Evolutionary conservation across 257 asterid species (phyloP).

Genomic region (Solanum chiquidenum): DNA sequence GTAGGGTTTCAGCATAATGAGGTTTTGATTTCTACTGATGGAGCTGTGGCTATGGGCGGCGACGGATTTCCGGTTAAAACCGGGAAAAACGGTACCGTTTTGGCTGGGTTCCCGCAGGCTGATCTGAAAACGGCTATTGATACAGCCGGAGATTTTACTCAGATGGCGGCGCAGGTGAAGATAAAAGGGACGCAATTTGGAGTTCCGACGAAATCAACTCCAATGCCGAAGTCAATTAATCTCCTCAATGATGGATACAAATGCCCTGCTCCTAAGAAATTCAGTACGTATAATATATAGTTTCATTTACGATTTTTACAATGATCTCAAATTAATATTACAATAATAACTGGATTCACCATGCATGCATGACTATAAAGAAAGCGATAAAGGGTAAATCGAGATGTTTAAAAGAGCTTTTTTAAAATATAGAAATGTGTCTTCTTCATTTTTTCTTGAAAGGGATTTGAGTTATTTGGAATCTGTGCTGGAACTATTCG

Average conservation of each 20-base stretch:
- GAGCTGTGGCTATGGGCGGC: constrained; percentile 54
- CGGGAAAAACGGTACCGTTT: constrained; percentile 60
- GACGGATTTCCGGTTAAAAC: constrained; percentile 47
- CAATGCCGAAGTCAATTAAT: constrained; percentile 71
- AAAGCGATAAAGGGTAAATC: too few species aligned
- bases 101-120: constrained; percentile 59
- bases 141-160: constrained; percentile 61
- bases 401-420: too few species aligned
- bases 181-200: constrained; percentile 78
- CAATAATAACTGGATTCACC: neutral
- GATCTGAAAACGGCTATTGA: constrained; percentile 89
- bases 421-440: neutral
- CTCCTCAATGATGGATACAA: constrained; percentile 61
- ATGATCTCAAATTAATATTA: neutral
- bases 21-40: constrained; percentile 68
- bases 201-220: constrained; percentile 24
- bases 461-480: neutral
- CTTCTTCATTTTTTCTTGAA: neutral
- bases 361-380: neutral
- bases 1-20: constrained; percentile 61
- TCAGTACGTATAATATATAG: constrained; percentile 9
- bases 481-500: neutral
- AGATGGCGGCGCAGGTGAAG: constrained; percentile 50
- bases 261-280: constrained; percentile 52
- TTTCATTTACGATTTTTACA: neutral